These are phyloP conservation scores for Tuber magnatum DNA, from an alignment of 495 filamentous ascomycete species.

Conservation along the genomic window DNA sequence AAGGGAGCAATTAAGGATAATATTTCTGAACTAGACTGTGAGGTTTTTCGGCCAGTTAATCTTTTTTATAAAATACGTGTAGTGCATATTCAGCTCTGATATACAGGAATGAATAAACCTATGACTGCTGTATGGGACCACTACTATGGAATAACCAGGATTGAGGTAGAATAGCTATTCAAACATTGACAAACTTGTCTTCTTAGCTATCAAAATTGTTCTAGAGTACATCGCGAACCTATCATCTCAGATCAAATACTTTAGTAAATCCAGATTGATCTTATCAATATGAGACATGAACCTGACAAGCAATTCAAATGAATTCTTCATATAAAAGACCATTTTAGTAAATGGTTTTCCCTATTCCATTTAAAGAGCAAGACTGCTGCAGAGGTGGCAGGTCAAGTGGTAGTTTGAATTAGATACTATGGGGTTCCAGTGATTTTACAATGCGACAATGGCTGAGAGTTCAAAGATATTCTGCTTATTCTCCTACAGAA, in stretches of 20 bases:
- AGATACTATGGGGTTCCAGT: slow-evolving; percentile 3
- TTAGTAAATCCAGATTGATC: background rate
- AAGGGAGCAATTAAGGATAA: background rate
- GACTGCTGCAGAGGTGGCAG: background rate
- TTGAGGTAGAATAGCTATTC: background rate
- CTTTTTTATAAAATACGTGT: background rate
- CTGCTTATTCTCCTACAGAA: slow-evolving; percentile 8
- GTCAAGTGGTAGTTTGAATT: slow-evolving; percentile 3
- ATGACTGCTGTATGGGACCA: background rate
- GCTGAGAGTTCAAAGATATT: slow-evolving; percentile 20
- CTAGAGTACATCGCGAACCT: background rate
- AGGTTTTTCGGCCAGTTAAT: background rate
- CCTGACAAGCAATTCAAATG: background rate
- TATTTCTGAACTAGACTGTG: background rate
- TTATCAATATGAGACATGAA: background rate
- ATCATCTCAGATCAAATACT: background rate
- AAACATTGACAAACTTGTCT: background rate
- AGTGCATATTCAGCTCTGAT: background rate
- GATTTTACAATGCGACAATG: slow-evolving; percentile 23
- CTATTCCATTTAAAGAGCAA: slow-evolving; percentile 9
- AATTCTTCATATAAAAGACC: slow-evolving; percentile 31
- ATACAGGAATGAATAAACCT: background rate
- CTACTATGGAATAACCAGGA: background rate
- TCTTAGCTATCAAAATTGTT: background rate
- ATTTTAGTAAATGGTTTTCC: slow-evolving; percentile 22